Evolutionary conservation across 257 asterid genomes (phyloP).

Genomic region (Eustoma russellianum): DNA sequence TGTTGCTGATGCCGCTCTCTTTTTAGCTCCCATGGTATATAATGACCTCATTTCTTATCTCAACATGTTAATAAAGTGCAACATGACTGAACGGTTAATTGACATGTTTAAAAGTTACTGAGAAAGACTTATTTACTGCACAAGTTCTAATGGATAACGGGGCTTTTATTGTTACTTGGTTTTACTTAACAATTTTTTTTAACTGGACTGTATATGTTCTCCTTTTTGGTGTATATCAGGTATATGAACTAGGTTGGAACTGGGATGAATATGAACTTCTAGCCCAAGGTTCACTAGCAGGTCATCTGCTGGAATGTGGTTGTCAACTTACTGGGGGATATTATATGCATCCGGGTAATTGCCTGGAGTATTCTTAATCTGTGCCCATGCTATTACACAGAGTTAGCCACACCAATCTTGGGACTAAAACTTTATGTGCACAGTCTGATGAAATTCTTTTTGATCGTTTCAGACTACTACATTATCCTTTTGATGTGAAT

Average conservation of each 20-base stretch:
- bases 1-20: slow-evolving; percentile 95
- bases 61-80: background rate
- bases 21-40: slow-evolving; percentile 89
- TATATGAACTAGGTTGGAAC: slow-evolving; percentile 95
- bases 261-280: slow-evolving; percentile 78
- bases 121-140: too few species aligned
- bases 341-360: slow-evolving; percentile 89
- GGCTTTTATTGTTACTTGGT: too few species aligned
- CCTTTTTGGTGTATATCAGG: slow-evolving; percentile 35
- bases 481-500: slow-evolving; percentile 5
- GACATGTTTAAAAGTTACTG: too few species aligned
- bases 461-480: slow-evolving; percentile 3
- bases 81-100: too few species aligned
- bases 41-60: slow-evolving; percentile 1
- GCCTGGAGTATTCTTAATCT: slow-evolving; percentile 5
- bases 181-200: too few species aligned
- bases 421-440: too few species aligned
- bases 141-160: too few species aligned
- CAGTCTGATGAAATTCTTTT: slow-evolving; percentile 7
- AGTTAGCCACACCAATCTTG: background rate
- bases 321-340: slow-evolving; percentile 99
- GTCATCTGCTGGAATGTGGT: slow-evolving; percentile 97
- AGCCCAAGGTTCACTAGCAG: slow-evolving; percentile 90
- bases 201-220: background rate
- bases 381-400: too few species aligned